Base-by-base conservation (phyloP, 164 flowering plant genomes). In the Annona squamosa region DNA sequence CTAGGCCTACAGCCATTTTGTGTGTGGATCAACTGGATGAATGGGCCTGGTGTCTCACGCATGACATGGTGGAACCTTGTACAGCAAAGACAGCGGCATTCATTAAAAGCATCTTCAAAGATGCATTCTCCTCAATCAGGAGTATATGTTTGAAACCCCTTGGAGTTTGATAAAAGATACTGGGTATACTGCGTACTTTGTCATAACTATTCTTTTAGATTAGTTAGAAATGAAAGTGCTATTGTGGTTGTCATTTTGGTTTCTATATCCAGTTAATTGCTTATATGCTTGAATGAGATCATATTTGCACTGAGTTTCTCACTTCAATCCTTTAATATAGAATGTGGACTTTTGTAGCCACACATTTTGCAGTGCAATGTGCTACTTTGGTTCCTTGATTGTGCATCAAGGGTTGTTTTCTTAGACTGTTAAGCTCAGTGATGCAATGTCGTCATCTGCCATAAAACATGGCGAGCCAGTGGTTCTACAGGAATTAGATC, bases 381-480 rank as follows among this genome's bases (percentile, higher is more conserved):
- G 59, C 59, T 52, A 26, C 65, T 16, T 68, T 68, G 48, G 57
- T 26, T 46, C 41, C 37, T 45, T 13, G 56, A 68, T 68, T 68
- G 70, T 56, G 46, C 41, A 10, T 17, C 37, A 46, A 48, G 5
- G 42, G 56, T 4, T 46, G 5, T 4, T 1, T 46, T 46, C 10
- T 68, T 26, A 68, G 52, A 46, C 7, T 63, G 37, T 26, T 26
- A 16, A 46, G 48, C 9, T 70, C 73, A 69, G 74, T 41, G 57
- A 45, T 19, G 48, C 66, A 72, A 89, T 89, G 92, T 84, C 81
- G 48, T 72, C 81, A 3, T 71, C 85, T 72, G 73, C 72, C n/a
- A 78, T 89, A 48, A 82, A 81, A 70, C 81, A 85, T 10, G 94
- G 91, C 19, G 76, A 79, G 37, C 75, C 86, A 85, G 91, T 92